Percentiles rank a stretch among this genome's conserved stretches.
phyloP scores from a whole-genome alignment of 805 yeast genomes.

The Lachancea nothofagi region DNA sequence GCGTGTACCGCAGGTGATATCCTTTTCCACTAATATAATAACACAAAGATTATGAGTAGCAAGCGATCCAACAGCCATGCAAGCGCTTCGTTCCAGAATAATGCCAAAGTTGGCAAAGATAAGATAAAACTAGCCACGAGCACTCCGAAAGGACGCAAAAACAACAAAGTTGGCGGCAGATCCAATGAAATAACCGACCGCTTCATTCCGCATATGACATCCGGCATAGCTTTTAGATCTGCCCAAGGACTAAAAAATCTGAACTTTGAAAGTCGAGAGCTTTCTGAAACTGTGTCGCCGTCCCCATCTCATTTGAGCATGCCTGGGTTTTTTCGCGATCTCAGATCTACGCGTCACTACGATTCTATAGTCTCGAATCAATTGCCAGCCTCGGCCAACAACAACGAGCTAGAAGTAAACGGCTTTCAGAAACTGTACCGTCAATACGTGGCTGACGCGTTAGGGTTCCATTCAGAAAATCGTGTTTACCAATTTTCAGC shows the following conservation, averaged over 20 bases:
- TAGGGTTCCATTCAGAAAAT: slow-evolving; percentile 39
- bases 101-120: background rate
- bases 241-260: slow-evolving; percentile 17
- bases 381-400: slow-evolving; percentile 3
- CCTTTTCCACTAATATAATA: too few species aligned
- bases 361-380: slow-evolving; percentile 15
- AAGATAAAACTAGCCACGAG: background rate
- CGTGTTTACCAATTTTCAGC: slow-evolving; percentile 38
- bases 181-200: slow-evolving; percentile 28
- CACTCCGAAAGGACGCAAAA: slow-evolving; percentile 3
- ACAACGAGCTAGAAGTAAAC: slow-evolving; percentile 6
- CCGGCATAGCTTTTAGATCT: slow-evolving; percentile 27
- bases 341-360: slow-evolving; percentile 22
- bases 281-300: slow-evolving; percentile 15
- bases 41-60: background rate
- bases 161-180: slow-evolving; percentile 1
- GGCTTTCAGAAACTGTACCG: slow-evolving; percentile 26
- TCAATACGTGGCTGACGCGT: slow-evolving; percentile 44
- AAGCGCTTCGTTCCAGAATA: background rate
- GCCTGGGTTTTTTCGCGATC: slow-evolving; percentile 29
- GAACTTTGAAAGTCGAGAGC: slow-evolving; percentile 13
- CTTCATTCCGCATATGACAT: slow-evolving; percentile 36
- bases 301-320: slow-evolving; percentile 28
- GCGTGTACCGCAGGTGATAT: too few species aligned
- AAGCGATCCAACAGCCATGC: background rate